Percentiles rank a stretch among this genome's conserved stretches.
Conservation (phyloP, 2,329 filamentous ascomycete genomes). For the Capronia coronata region DNA sequence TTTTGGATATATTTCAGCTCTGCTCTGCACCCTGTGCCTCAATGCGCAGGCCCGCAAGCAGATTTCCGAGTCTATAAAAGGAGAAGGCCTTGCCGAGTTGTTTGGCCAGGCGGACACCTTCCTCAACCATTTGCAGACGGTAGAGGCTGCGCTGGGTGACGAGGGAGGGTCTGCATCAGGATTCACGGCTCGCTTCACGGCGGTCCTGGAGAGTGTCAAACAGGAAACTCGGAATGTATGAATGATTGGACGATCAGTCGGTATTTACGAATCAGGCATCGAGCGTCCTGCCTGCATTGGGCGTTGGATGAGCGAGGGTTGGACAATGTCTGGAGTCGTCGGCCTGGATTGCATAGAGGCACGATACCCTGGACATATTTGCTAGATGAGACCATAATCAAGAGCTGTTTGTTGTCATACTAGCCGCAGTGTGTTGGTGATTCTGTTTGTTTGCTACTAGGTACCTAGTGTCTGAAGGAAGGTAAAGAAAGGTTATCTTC, state of each 20-base stretch:
- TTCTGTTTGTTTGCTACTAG: too few relatives aligned
- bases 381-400: conserved; percentile 1
- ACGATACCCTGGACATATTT: neutral
- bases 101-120: conserved; percentile 58
- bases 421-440: neutral
- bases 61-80: conserved; percentile 41
- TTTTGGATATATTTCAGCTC: conserved; percentile 76
- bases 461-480: too few relatives aligned
- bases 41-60: conserved; percentile 40
- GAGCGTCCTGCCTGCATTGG: too few relatives aligned
- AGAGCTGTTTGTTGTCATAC: neutral
- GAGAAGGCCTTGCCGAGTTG: conserved; percentile 45
- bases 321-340: conserved; percentile 8
- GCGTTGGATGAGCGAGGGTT: conserved; percentile 10
- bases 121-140: conserved; percentile 52
- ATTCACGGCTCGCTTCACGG: conserved; percentile 16
- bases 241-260: neutral
- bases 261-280: neutral
- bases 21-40: conserved; percentile 74
- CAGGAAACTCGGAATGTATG: conserved; percentile 4
- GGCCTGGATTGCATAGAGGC: neutral
- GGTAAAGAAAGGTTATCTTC: too few relatives aligned
- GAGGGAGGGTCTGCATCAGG: conserved; percentile 12
- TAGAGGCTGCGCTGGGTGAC: conserved; percentile 41
- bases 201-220: conserved; percentile 14